These are phyloP conservation scores for Phaseolus coccineus DNA, from an alignment of 331 rosid species.

Conservation along the genomic window DNA sequence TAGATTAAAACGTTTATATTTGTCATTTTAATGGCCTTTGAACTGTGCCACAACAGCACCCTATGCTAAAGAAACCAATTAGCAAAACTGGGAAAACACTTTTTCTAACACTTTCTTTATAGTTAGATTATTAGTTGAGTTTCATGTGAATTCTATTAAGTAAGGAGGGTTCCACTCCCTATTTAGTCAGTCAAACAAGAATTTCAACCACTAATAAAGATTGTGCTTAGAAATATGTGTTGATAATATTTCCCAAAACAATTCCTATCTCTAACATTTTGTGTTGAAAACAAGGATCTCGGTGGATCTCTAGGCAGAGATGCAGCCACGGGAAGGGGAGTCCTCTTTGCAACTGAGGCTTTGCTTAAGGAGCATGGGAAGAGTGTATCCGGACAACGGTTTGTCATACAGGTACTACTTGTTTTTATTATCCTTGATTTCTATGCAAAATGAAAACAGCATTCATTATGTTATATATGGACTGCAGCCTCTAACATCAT, in stretches of 20 bases:
- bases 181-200: background rate
- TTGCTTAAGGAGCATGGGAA: conserved; percentile 81
- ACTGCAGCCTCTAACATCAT: background rate
- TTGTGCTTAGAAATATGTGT: background rate
- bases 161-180: background rate
- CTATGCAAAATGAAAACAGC: background rate
- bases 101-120: background rate
- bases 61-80: background rate
- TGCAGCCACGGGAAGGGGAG: conserved; percentile 95
- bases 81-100: background rate
- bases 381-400: conserved; percentile 72
- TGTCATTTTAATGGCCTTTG: background rate
- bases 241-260: background rate
- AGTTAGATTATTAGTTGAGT: background rate
- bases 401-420: conserved; percentile 72
- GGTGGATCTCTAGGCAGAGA: conserved; percentile 99
- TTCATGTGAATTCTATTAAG: background rate
- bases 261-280: background rate
- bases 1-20: background rate
- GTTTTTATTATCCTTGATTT: background rate
- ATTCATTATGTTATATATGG: background rate
- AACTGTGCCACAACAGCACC: background rate
- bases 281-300: conserved; percentile 63
- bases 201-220: background rate
- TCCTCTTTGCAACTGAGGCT: conserved; percentile 89